Percentiles rank a stretch among this genome's conserved stretches.
These are phyloP conservation scores for Cercospora berteroae DNA, from an alignment of 2,329 filamentous ascomycete species.

Conservation along the genomic window DNA sequence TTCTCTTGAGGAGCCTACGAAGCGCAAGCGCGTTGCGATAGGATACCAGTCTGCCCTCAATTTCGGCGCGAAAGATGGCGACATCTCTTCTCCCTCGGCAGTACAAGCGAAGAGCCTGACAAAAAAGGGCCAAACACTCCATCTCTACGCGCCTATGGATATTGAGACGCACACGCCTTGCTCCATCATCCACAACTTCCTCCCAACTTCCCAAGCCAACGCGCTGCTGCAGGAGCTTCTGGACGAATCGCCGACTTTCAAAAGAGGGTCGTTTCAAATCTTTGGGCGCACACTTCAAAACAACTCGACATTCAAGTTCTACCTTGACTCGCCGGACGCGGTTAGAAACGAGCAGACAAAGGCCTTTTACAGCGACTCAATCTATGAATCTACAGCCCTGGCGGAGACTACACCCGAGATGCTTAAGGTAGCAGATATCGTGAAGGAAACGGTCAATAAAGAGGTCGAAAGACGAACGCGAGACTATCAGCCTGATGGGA, in stretches of 20 bases:
- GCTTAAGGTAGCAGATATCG: slow-evolving; percentile 63
- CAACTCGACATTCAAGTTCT: slow-evolving; percentile 81
- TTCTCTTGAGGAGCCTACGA: slow-evolving; percentile 26
- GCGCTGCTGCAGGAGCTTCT: slow-evolving; percentile 73
- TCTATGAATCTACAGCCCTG: slow-evolving; percentile 63
- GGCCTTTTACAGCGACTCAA: slow-evolving; percentile 81
- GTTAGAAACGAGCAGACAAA: slow-evolving; percentile 68
- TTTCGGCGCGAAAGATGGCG: slow-evolving; percentile 19
- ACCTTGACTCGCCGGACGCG: slow-evolving; percentile 72
- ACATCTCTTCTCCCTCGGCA: background rate
- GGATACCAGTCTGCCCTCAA: slow-evolving; percentile 48
- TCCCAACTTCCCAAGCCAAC: slow-evolving; percentile 69
- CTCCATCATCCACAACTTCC: slow-evolving; percentile 87
- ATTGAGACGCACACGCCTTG: slow-evolving; percentile 83
- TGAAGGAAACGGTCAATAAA: slow-evolving; percentile 72
- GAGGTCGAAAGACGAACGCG: slow-evolving; percentile 72
- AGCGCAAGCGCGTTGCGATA: slow-evolving; percentile 36
- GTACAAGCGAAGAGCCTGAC: slow-evolving; percentile 50
- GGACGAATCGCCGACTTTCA: slow-evolving; percentile 68
- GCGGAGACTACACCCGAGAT: slow-evolving; percentile 74
- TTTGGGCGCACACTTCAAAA: slow-evolving; percentile 85
- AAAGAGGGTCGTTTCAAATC: slow-evolving; percentile 72
- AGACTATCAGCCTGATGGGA: slow-evolving; percentile 63
- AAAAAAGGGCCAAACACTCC: slow-evolving; percentile 77
- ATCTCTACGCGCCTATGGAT: slow-evolving; percentile 78